Conservation (phyloP, 345 rosid species). For the Salix dunnii region DNA sequence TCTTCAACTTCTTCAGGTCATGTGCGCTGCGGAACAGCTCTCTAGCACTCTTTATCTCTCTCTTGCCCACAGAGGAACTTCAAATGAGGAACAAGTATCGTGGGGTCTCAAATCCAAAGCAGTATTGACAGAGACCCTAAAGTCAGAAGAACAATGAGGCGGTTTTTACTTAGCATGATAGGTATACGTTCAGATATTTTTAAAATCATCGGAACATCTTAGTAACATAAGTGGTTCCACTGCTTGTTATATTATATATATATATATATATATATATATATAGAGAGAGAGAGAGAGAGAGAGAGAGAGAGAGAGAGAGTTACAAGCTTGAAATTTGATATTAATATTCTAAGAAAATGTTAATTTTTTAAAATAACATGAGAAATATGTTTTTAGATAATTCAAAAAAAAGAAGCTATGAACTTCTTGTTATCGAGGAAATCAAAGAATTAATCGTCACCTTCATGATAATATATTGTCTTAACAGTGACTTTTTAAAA, state of each 20-base stretch:
- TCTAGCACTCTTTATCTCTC: neutral
- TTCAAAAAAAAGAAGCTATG: too few relatives aligned
- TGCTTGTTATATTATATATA: too few relatives aligned
- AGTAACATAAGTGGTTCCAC: too few relatives aligned
- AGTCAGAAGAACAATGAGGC: neutral
- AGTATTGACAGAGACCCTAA: constrained; percentile 27
- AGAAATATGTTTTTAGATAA: too few relatives aligned
- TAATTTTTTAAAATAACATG: too few relatives aligned
- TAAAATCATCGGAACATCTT: constrained; percentile 2
- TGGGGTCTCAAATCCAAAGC: constrained; percentile 37
- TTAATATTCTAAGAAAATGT: too few relatives aligned
- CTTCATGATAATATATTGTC: neutral
- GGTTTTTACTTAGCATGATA: neutral
- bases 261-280: too few relatives aligned
- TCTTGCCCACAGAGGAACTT: neutral
- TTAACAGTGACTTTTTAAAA: neutral
- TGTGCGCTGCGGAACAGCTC: neutral
- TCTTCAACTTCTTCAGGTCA: neutral
- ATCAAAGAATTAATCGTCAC: neutral
- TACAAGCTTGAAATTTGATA: too few relatives aligned
- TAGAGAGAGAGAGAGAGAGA: too few relatives aligned
- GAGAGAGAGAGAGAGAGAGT: too few relatives aligned
- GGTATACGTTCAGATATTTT: neutral
- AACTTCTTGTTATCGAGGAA: too few relatives aligned
- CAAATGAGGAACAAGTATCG: constrained; percentile 38